These are phyloP conservation scores for Chenopodium quinoa DNA, from an alignment of 148 eudicot genomes.

Conservation along the genomic window DNA sequence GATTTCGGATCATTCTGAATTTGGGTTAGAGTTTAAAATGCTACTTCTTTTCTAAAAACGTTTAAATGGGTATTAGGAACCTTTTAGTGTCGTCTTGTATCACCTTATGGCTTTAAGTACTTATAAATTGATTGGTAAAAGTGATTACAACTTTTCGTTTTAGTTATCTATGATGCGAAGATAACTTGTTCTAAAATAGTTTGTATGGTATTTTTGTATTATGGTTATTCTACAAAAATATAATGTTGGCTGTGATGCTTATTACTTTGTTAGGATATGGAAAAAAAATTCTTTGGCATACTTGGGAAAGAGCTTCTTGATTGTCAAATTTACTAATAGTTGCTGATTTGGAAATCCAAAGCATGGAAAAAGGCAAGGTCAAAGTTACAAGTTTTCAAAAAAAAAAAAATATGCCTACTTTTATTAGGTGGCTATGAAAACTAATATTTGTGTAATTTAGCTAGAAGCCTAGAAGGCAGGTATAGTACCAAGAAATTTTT, in stretches of 20 bases:
- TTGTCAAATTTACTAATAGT: neutral
- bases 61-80: neutral
- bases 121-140: neutral
- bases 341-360: neutral
- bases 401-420: too few species aligned
- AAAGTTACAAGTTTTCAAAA: neutral
- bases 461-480: neutral
- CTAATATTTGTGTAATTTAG: neutral
- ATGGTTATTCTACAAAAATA: neutral
- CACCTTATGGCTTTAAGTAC: neutral
- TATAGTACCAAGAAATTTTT: neutral
- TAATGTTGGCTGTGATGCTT: neutral
- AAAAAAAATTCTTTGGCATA: neutral
- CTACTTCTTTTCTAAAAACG: too few species aligned
- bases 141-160: neutral
- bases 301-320: neutral
- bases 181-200: neutral
- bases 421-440: too few species aligned
- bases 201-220: neutral
- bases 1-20: neutral
- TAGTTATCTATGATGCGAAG: neutral
- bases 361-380: neutral
- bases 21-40: neutral
- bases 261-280: neutral
- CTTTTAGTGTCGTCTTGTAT: neutral